A percentile compares a stretch with the other conserved stretches of the same genome.
Evolutionary conservation across 768 basidiomycete genomes (phyloP).

Genomic region (Russula sp.): DNA sequence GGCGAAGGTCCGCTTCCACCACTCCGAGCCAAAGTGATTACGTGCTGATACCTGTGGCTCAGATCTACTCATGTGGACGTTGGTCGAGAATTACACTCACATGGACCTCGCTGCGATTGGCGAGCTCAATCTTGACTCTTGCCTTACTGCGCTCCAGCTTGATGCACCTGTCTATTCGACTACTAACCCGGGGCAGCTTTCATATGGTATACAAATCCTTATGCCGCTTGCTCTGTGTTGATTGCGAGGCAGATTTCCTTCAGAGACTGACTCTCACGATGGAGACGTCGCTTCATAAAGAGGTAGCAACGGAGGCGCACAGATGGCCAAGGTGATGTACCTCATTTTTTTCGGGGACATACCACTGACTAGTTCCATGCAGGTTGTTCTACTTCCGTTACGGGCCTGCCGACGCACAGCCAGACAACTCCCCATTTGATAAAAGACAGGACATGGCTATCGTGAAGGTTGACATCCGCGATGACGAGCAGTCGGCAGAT

Average conservation of each 20-base stretch:
- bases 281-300: conserved; percentile 37
- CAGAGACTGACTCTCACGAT: conserved; percentile 43
- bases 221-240: conserved; percentile 19
- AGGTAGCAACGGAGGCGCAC: conserved; percentile 37
- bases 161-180: conserved; percentile 39
- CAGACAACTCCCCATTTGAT: conserved; percentile 32
- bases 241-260: conserved; percentile 47
- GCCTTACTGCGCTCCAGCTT: conserved; percentile 48
- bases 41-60: background rate
- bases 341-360: conserved; percentile 28
- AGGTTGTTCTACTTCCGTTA: conserved; percentile 58
- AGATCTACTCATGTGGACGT: conserved; percentile 53
- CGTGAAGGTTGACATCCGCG: conserved; percentile 52
- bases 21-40: conserved; percentile 23
- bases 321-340: conserved; percentile 39
- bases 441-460: conserved; percentile 41
- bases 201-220: conserved; percentile 30
- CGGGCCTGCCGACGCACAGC: conserved; percentile 45
- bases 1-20: conserved; percentile 38
- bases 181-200: conserved; percentile 44
- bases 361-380: conserved; percentile 23
- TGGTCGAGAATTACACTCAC: conserved; percentile 65
- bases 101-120: conserved; percentile 64
- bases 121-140: conserved; percentile 52
- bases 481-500: conserved; percentile 50